Evolutionary conservation across 345 rosid species (phyloP).

Genomic region (Geranium brycei): DNA sequence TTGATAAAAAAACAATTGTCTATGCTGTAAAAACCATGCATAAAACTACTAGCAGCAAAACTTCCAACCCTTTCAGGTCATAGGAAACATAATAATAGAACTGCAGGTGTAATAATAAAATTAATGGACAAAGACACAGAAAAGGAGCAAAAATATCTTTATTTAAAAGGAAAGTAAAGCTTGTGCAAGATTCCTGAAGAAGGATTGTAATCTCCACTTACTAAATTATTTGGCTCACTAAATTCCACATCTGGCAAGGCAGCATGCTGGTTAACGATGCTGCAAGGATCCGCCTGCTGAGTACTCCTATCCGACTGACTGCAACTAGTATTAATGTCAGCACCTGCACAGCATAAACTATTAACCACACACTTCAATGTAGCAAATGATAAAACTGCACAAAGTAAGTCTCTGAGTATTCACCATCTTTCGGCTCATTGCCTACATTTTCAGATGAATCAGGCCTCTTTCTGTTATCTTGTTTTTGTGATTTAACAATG

Average conservation of each 20-base stretch:
- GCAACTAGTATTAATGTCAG: conserved; percentile 19
- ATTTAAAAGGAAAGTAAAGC: background rate
- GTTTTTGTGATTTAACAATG: conserved; percentile 19
- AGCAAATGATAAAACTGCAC: conserved; percentile 3
- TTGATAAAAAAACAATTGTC: background rate
- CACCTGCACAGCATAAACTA: conserved; percentile 32
- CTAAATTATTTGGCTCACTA: background rate
- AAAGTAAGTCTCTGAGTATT: conserved; percentile 5
- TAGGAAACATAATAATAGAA: background rate
- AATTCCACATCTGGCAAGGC: background rate
- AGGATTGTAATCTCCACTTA: background rate
- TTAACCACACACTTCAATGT: conserved; percentile 1
- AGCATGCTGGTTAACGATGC: conserved; percentile 17
- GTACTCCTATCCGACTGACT: conserved; percentile 23
- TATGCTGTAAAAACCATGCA: background rate
- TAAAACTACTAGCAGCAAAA: background rate
- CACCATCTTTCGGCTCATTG: conserved; percentile 20
- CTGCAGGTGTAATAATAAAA: background rate
- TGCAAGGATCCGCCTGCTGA: conserved; percentile 23
- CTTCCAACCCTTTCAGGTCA: background rate
- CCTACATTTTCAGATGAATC: conserved; percentile 20
- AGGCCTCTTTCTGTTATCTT: conserved; percentile 24
- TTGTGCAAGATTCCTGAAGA: background rate
- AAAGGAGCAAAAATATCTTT: background rate
- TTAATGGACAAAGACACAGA: background rate